Evolutionary conservation across 177 flowering plant genomes (phyloP), one percentile per base, ranked within the genome.

Genomic region (Vitis hybrid): DNA sequence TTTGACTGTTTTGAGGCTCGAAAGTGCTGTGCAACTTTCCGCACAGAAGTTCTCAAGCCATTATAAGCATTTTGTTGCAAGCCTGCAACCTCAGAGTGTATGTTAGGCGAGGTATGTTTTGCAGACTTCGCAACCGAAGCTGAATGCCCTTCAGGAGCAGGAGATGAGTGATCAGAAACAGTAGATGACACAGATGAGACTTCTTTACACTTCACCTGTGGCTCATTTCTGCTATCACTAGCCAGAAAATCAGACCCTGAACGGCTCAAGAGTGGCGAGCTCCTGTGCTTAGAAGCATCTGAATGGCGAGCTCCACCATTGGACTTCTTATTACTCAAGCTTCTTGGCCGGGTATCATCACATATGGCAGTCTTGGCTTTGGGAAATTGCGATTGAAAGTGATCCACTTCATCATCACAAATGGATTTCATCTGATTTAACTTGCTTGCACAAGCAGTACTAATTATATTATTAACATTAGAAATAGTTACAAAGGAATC

Each of bases 1-100:
- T 82, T 83, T 56, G 86, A 75, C 56, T 76, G 75, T 66, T 81
- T 89, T 57, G 92, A 75, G 50, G 72, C 70, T 78, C 65, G 84
- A 64, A 86, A 81, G 62, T 89, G 92, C 72, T 89, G 89, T 18
- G 87, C 88, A 68, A 86, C 90, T 75, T 87, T 92, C 76, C 69
- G 74, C 74, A 85, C 75, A 12, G 95, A 86, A 50, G 87, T 76
- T 76, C 83, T 90, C 77, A 85, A 70, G 66, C 88, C 85, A 76
- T 70, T 85, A 39, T 68, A 55, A 67, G 75, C 69, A 78, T 56
- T 70, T 26, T 64, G 80, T 15, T 76, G 29, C 62, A 77, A 57
- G 21, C 18, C 59, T 31, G 73, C 31, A 69, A 61, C 16, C 33
- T 45, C 62, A 73, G 18, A 16, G 49, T 18, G 2, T 67, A 50